Conservation (phyloP, 129 eudicot genomes). For the Saposhnikovia divaricata region DNA sequence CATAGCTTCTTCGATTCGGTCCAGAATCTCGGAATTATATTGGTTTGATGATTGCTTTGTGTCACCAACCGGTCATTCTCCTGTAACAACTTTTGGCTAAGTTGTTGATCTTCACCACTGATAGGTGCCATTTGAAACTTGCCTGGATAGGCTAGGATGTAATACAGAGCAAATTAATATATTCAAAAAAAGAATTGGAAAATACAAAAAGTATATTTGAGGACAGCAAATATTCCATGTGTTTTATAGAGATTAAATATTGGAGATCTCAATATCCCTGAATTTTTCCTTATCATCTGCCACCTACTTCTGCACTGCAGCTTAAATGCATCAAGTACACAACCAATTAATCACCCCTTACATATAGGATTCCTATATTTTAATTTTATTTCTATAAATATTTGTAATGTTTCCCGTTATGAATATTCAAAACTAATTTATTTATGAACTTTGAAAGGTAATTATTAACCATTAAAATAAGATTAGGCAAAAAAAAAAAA, state of each 20-base stretch:
- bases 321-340: too few relatives aligned
- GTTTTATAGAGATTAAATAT: background rate
- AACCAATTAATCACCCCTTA: too few relatives aligned
- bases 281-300: too few relatives aligned
- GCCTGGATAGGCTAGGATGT: background rate
- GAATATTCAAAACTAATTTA: too few relatives aligned
- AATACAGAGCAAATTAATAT: background rate
- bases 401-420: too few relatives aligned
- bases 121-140: background rate
- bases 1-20: constrained; percentile 35
- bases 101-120: background rate
- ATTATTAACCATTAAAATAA: too few relatives aligned
- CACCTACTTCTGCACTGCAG: too few relatives aligned
- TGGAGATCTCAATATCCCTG: background rate
- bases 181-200: background rate
- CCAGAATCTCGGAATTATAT: background rate
- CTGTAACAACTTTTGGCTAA: background rate
- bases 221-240: background rate
- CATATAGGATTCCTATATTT: too few relatives aligned
- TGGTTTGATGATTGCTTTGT: background rate
- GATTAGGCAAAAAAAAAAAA: too few relatives aligned
- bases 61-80: background rate
- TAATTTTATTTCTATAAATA: too few relatives aligned
- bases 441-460: too few relatives aligned
- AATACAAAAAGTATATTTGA: background rate